Evolutionary conservation across 2,329 filamentous ascomycete species (phyloP), one percentile per base, ranked within the genome.

Genomic region (Aspergillus viridinutans): DNA sequence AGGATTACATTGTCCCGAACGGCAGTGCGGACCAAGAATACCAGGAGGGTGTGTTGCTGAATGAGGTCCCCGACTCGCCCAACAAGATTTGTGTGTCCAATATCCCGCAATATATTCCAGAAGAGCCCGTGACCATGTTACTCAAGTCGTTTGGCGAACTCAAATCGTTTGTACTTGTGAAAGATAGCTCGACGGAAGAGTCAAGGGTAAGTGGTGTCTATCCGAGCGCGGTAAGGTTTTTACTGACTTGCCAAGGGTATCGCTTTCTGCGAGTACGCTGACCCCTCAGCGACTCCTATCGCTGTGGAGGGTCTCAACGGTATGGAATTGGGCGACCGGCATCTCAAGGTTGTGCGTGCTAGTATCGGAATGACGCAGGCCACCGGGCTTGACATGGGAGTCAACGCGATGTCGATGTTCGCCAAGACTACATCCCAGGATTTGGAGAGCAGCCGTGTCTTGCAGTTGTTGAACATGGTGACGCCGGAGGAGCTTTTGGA

Each of bases 401-500:
- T 99, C 61, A 95, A 94, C 66, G 94, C 94, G 61, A 97, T 99
- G 87, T 96, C 92, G 52, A 92, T 97, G 84, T 89, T 99, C 67
- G 94, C 94, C 40, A 92, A 93, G 57, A 96, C 94, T 21, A 90
- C 87, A 3, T 89, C 90, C 40, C 83, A 83, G 55, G 89, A 92
- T 58, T 80, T 89, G 35, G 92, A 96, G 65, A 86, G 88, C 58
- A 90, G 90, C 63, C 85, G 90, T 55, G 93, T 99, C 17, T 74
- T 99, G 59, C 93, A 96, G 76, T 80, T 99, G 60, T 84, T 99
- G 69, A 99, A 99, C 79, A 99, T 99, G 94, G 93, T 99, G 38
- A 99, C 94, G 0, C 83, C 92, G 0, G 94, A 99, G 67, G 94
- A 99, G 76, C 80, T 99, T 25, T 86, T 97, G 76, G 92, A 97